These are phyloP conservation scores for Lachancea sp. DNA, from an alignment of 805 yeast genomes.

Conservation along the genomic window DNA sequence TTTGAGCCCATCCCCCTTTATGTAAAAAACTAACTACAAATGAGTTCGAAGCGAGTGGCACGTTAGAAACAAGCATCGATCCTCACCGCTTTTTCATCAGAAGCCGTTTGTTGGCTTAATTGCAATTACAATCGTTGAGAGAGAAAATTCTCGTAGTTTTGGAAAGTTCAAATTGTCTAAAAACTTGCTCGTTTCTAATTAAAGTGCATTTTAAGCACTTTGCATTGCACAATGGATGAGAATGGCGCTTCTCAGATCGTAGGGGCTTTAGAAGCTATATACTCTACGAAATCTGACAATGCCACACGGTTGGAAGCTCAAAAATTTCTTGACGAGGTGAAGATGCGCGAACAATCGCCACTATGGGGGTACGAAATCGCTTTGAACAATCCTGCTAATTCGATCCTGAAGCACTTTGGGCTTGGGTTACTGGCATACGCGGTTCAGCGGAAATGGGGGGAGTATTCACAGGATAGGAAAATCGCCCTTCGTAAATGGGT, in stretches of 20 bases:
- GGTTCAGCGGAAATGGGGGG: constrained; percentile 46
- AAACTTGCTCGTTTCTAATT: background rate
- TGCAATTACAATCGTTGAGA: constrained; percentile 5
- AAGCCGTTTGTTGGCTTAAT: constrained; percentile 5
- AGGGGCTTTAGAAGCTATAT: constrained; percentile 68
- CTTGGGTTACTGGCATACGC: constrained; percentile 71
- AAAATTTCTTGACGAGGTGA: constrained; percentile 66
- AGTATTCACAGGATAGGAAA: constrained; percentile 53
- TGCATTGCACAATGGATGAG: constrained; percentile 44
- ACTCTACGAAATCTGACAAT: constrained; percentile 59
- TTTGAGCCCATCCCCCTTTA: background rate
- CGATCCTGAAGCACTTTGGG: constrained; percentile 85
- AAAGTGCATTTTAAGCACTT: too few species aligned
- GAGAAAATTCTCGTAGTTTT: background rate
- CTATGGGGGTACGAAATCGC: constrained; percentile 89
- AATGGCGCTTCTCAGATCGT: constrained; percentile 68
- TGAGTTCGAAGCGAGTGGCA: background rate
- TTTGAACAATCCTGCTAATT: constrained; percentile 49
- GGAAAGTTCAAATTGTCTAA: background rate
- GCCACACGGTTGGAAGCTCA: constrained; percentile 51
- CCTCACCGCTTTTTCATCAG: background rate
- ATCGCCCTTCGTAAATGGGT: constrained; percentile 78
- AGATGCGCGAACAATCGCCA: constrained; percentile 76
- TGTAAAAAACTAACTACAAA: background rate
- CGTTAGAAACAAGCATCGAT: background rate